Conservation (phyloP, 2,329 filamentous ascomycete genomes). For the Cylindrodendrum hubeiense region DNA sequence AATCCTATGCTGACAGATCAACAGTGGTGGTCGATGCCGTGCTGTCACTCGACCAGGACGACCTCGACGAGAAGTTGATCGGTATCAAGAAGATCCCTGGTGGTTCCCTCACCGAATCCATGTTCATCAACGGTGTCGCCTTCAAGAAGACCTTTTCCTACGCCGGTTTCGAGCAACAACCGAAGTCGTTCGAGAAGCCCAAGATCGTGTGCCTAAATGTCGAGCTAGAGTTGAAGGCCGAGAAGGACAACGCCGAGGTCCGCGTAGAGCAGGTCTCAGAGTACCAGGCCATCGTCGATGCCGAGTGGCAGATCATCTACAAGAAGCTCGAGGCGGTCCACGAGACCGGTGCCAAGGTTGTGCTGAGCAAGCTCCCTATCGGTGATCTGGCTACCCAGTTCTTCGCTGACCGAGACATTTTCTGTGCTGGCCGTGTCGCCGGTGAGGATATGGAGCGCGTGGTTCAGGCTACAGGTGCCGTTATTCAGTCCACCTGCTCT, state of each 20-base stretch:
- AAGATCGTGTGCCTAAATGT: constrained; percentile 99
- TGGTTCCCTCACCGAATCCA: constrained; percentile 93
- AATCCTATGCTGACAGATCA: constrained; percentile 44
- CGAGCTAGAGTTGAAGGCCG: constrained; percentile 96
- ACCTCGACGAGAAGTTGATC: constrained; percentile 97
- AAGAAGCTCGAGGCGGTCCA: constrained; percentile 97
- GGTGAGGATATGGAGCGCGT: constrained; percentile 96
- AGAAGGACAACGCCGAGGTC: constrained; percentile 99
- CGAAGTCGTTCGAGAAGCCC: constrained; percentile 92
- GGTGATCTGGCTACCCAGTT: constrained; percentile 97
- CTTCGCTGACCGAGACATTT: constrained; percentile 97
- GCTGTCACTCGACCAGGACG: constrained; percentile 93
- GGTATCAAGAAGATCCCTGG: constrained; percentile 98
- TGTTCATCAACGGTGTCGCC: constrained; percentile 97
- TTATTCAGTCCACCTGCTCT: constrained; percentile 94
- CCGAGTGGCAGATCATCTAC: constrained; percentile 99
- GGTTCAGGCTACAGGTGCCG: constrained; percentile 92
- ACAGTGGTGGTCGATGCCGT: constrained; percentile 98
- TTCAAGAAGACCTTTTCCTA: constrained; percentile 99
- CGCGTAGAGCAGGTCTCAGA: constrained; percentile 98
- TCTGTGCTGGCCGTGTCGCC: constrained; percentile 95
- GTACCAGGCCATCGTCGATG: constrained; percentile 99
- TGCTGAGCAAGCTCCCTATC: constrained; percentile 96
- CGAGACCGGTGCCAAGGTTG: constrained; percentile 96
- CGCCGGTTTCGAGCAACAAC: constrained; percentile 98